Evolutionary conservation across 148 eudicot genomes (phyloP).

Genomic region (Cornus florida): DNA sequence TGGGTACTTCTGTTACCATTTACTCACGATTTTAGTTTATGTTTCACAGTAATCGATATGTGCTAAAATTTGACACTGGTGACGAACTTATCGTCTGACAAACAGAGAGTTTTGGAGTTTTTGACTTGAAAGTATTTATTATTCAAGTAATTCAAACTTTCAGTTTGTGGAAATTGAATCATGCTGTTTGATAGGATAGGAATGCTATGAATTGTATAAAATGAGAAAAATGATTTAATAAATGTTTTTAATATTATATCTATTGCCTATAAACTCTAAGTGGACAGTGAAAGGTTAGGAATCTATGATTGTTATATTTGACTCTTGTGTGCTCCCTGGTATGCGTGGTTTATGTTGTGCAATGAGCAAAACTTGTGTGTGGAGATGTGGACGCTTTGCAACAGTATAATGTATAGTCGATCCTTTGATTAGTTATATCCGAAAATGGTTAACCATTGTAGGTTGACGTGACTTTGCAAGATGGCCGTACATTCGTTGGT

Average conservation of each 20-base stretch:
- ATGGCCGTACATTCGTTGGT: conserved; percentile 76
- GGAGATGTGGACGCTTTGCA: neutral
- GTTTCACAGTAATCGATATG: neutral
- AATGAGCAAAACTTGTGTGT: neutral
- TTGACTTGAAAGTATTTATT: neutral
- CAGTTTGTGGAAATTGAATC: neutral
- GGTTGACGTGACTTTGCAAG: conserved; percentile 88
- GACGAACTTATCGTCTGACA: neutral
- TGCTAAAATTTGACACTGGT: neutral
- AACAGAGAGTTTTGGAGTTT: neutral
- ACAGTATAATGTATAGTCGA: neutral
- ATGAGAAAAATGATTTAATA: neutral
- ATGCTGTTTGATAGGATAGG: neutral
- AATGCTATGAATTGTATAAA: neutral
- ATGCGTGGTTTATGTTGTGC: neutral
- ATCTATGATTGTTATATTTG: neutral
- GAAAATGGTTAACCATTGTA: conserved; percentile 16
- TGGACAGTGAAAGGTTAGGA: neutral
- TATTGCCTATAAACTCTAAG: neutral
- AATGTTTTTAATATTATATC: neutral
- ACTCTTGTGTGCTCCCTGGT: neutral
- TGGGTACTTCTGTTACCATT: neutral
- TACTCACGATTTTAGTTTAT: neutral
- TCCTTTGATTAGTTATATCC: neutral
- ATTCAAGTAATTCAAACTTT: neutral